A percentile compares a stretch with the other conserved stretches of the same genome.
These are phyloP conservation scores for Trebouxia sp. DNA, from an alignment of 139 green algal genomes.

Conservation along the genomic window DNA sequence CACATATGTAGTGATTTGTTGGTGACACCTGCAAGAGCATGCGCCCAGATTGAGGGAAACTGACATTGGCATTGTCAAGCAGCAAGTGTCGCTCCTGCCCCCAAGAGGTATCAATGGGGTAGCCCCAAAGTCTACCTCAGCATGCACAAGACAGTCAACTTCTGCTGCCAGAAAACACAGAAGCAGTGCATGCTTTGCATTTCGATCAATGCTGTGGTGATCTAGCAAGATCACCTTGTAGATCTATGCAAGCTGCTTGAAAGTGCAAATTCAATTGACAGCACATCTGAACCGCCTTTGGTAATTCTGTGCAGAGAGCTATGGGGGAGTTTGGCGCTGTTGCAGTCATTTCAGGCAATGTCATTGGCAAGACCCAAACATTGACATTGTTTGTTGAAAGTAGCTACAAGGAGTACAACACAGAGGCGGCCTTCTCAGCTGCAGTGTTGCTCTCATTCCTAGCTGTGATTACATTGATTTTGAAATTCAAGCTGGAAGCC, in stretches of 20 bases:
- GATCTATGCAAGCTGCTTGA: background rate
- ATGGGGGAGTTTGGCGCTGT: slow-evolving; percentile 93
- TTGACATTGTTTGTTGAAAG: slow-evolving; percentile 88
- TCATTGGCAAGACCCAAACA: slow-evolving; percentile 89
- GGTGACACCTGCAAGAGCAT: too few species aligned
- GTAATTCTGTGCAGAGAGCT: slow-evolving; percentile 53
- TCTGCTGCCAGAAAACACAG: too few species aligned
- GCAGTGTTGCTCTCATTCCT: slow-evolving; percentile 79
- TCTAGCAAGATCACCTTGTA: background rate
- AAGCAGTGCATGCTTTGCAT: too few species aligned
- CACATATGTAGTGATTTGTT: too few species aligned
- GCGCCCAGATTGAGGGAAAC: too few species aligned
- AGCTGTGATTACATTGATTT: slow-evolving; percentile 74
- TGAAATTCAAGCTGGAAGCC: slow-evolving; percentile 59
- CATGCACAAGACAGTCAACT: too few species aligned
- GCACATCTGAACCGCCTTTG: too few species aligned
- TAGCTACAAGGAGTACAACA: slow-evolving; percentile 88
- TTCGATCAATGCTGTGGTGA: background rate
- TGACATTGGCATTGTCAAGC: too few species aligned
- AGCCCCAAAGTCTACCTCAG: too few species aligned
- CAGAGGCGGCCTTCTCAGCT: slow-evolving; percentile 76
- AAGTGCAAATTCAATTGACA: background rate
- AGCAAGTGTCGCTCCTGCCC: too few species aligned
- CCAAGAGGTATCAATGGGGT: too few species aligned
- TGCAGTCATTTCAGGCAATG: slow-evolving; percentile 89